These are phyloP conservation scores for Gigaspora rosea DNA, from an alignment of 192 early-diverging fungal species.

Conservation along the genomic window DNA sequence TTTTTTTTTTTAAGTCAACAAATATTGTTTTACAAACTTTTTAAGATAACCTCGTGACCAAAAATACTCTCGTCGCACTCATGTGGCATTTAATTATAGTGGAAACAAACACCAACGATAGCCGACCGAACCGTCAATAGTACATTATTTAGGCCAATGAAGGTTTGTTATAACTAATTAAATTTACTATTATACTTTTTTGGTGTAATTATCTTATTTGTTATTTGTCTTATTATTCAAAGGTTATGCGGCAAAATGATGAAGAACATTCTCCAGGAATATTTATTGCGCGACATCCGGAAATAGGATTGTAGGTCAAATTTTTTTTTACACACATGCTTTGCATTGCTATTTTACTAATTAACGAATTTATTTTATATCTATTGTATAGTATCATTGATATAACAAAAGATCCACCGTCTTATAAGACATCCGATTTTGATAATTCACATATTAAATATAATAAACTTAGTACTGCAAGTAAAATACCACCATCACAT, in stretches of 20 bases:
- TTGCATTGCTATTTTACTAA: not conserved
- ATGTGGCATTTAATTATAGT: constrained; percentile 36
- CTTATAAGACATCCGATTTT: constrained; percentile 56
- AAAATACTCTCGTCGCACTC: not conserved
- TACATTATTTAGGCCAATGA: constrained; percentile 55
- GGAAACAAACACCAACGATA: constrained; percentile 52
- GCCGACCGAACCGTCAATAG: constrained; percentile 42
- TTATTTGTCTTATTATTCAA: too few species aligned
- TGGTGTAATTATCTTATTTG: too few species aligned
- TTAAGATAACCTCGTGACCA: not conserved
- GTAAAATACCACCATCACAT: constrained; percentile 53
- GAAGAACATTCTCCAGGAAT: constrained; percentile 51
- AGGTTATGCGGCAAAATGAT: constrained; percentile 58
- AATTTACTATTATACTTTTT: not conserved
- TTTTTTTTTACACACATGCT: not conserved
- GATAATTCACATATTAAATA: constrained; percentile 55
- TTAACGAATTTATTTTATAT: not conserved
- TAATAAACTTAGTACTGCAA: constrained; percentile 50
- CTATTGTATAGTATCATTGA: constrained; percentile 50
- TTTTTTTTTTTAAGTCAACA: not conserved
- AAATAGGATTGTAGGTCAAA: constrained; percentile 35
- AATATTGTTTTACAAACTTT: not conserved
- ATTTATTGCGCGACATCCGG: constrained; percentile 53
- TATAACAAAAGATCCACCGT: constrained; percentile 52
- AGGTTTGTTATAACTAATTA: constrained; percentile 30